Evolutionary conservation across 768 basidiomycete genomes (phyloP).

Genomic region (Panaeolus cyanescens): DNA sequence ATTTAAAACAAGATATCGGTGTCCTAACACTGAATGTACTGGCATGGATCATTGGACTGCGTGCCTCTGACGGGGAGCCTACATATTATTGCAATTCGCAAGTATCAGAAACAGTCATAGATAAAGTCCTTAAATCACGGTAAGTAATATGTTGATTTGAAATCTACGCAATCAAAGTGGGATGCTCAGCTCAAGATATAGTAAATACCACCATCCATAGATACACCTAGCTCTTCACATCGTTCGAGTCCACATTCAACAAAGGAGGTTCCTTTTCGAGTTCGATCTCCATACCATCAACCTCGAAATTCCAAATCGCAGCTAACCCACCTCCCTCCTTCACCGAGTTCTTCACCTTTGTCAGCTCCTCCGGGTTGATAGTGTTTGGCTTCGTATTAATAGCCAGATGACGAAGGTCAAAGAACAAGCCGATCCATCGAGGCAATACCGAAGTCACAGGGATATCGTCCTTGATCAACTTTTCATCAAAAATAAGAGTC

Average conservation of each 20-base stretch:
- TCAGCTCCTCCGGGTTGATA: neutral
- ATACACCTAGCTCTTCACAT: neutral
- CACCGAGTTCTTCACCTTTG: neutral
- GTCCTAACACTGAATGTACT: too few relatives aligned
- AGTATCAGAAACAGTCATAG: too few relatives aligned
- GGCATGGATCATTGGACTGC: too few relatives aligned
- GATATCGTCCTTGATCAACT: slow-evolving; percentile 14
- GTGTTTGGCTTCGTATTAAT: slow-evolving; percentile 10
- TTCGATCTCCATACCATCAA: slow-evolving; percentile 16
- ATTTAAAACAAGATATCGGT: too few relatives aligned
- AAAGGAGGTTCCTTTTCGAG: neutral
- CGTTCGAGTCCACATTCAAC: neutral
- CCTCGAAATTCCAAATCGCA: slow-evolving; percentile 14
- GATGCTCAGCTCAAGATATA: too few relatives aligned
- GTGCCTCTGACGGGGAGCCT: too few relatives aligned
- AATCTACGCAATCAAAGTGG: too few relatives aligned
- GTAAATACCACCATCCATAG: too few relatives aligned
- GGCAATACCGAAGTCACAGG: slow-evolving; percentile 14
- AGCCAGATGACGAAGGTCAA: slow-evolving; percentile 11
- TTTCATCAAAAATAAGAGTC: slow-evolving; percentile 14
- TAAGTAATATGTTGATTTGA: too few relatives aligned
- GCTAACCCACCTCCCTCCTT: slow-evolving; percentile 7
- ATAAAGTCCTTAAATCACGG: too few relatives aligned
- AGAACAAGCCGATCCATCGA: slow-evolving; percentile 19
- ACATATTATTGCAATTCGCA: too few relatives aligned